Base-by-base conservation (phyloP, 257 asterid genomes). In the Verbascum thapsus region DNA sequence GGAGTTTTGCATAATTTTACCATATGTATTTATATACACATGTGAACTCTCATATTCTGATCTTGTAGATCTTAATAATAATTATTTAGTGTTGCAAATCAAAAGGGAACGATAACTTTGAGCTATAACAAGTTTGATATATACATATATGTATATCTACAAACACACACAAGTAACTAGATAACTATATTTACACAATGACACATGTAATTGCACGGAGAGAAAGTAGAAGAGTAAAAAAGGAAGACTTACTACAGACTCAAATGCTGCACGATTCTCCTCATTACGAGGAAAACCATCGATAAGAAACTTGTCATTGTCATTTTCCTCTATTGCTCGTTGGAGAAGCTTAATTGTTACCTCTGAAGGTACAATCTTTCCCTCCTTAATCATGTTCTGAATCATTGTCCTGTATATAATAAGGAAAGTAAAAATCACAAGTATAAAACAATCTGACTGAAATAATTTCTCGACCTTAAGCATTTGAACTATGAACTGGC, bases 221-320 rank as follows among this genome's bases (percentile, higher is more conserved):
- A 32, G 10, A 8, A 8, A 6, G 49, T 9, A 3, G 63, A 23
- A 5, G 57, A 10, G 40, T 13, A 16, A 20, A 42, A 15, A 39
- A 56, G 6, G 23, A 38, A 64, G 53, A 78, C 88, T 84, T 78
- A 88, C 95, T 7, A 84, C 91, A 47, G 73, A 56, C 82, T 88
- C 98, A 76, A 91, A 91, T 40, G 90, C 86, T 47, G 88, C 89
- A 66, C 95, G 95, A 55, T 91, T 91, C 80, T 91, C 96, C 84
- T 91, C 96, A 66, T 88, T 88, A 49, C 98, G 95, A 53, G 96
- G 98, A 72, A 91, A 88, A 8, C 98, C 98, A 71, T 91, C 98
- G 68, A 91, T 88, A n/a, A 88, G 96, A 78, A 88, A 91, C 64
- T 91, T 91, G 76, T 88, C 94, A 34, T 91, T 88, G 50, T 62